Evolutionary conservation across 1,139 yeast genomes (phyloP), one percentile per base, ranked within the genome.

Genomic region (Debaryomyces coudertii): DNA sequence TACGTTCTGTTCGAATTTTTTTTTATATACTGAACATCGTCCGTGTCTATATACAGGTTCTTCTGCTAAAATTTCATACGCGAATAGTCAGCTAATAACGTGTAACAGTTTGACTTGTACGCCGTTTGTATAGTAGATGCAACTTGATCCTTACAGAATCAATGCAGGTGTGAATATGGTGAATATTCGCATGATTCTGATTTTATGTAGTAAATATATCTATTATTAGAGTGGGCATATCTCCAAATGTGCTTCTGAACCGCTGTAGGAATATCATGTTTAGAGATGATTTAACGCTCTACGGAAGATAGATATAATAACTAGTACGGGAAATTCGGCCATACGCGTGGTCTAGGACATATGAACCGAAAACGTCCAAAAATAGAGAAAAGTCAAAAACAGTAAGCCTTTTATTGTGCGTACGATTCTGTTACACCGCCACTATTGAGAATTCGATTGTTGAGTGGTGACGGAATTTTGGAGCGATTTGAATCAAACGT

Each of bases 401-500:
- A 20, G 22, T 20, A 18, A 12, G 14, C 24, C 12, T 18, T 33
- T 11, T 33, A 20, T 18, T 7, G 25, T 20, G 36, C n/a, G 12
- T 33, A 20, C 7, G 20, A 35, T 16, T n/a, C 15, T 24, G 23
- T 15, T 24, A 38, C 41, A 38, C 41, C 28, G 41, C 41, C 41
- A 38, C 41, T 28, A 38, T 38, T 38, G 41, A 36, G 40, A 15
- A 25, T 11, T 33, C n/a, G n/a, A 33, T 33, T 33, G 24, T 33
- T 33, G 36, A 33, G 24, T 20, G 11, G 38, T 23, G 38, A 23
- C 28, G 9, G 38, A 14, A 23, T 20, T n/a, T 27, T 8, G 28
- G n/a, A 35, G 4, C 33, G 33, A 23, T 12, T 35, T 35, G 38
- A 28, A 35, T 23, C 38, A 23, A 5, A n/a, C 22, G 8, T 23